phyloP scores from a whole-genome alignment of 2,329 filamentous ascomycete species.

The Colletotrichum gigasporum region DNA sequence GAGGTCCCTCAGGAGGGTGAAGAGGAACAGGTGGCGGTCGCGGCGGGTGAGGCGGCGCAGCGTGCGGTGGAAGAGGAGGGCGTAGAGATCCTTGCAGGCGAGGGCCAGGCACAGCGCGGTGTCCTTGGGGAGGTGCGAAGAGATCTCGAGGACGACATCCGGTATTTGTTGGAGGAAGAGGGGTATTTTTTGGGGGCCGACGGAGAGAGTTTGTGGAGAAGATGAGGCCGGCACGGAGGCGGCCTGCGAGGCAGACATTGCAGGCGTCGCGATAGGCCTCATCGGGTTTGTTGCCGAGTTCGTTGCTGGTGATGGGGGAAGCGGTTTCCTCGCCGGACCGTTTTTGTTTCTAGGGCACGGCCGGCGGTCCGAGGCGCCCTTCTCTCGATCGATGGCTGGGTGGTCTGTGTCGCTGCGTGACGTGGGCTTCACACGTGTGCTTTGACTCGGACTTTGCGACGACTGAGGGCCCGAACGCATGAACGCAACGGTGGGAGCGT shows the following conservation, averaged over 20 bases:
- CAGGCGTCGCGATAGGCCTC: too few species aligned
- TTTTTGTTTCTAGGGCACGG: conserved; percentile 7
- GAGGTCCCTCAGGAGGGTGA: conserved; percentile 14
- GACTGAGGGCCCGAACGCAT: neutral
- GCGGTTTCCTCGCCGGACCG: too few species aligned
- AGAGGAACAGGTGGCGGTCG: neutral
- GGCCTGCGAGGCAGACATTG: too few species aligned
- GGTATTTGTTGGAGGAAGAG: conserved; percentile 15
- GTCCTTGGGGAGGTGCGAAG: conserved; percentile 21
- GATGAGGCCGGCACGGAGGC: neutral
- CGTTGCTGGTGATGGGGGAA: too few species aligned
- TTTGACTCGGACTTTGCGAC: conserved; percentile 13
- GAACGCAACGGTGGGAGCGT: neutral
- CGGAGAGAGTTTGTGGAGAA: too few species aligned
- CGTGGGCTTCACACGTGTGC: neutral
- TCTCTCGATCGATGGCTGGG: neutral
- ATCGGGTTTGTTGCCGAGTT: too few species aligned
- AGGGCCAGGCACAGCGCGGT: conserved; percentile 20
- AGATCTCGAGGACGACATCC: conserved; percentile 21
- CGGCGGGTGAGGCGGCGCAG: neutral
- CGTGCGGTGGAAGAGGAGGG: conserved; percentile 6
- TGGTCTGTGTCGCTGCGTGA: conserved; percentile 1
- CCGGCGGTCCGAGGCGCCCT: neutral
- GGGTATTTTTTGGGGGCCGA: too few species aligned
- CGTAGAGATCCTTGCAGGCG: conserved; percentile 19